These are phyloP conservation scores for Penicillium riverlandense DNA, from an alignment of 495 filamentous ascomycete genomes.

Conservation along the genomic window DNA sequence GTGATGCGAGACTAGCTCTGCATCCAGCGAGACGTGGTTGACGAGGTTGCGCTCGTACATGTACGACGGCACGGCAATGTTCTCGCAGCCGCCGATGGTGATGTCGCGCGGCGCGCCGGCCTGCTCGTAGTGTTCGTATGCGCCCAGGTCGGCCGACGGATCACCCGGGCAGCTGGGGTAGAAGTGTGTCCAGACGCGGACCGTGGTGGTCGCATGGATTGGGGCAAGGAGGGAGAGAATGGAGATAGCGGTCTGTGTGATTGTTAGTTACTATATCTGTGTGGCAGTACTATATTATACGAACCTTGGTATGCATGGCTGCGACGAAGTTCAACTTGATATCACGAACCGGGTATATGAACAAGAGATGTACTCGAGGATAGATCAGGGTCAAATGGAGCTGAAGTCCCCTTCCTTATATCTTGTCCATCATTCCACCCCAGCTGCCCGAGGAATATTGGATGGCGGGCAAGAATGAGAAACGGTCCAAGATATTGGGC, in stretches of 20 bases:
- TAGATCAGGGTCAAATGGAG: too few relatives aligned
- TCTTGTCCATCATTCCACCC: conserved; percentile 3
- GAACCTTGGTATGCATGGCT: conserved; percentile 12
- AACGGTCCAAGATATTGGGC: conserved; percentile 6
- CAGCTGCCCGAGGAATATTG: not conserved
- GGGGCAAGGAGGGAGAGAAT: conserved; percentile 21
- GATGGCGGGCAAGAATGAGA: conserved; percentile 20
- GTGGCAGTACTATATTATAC: not conserved
- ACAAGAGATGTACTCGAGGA: not conserved
- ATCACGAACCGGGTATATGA: too few relatives aligned
- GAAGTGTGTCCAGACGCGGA: conserved; percentile 31
- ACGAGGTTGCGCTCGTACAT: conserved; percentile 19
- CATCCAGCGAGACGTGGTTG: conserved; percentile 25
- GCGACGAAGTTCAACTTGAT: not conserved
- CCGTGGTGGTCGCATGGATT: conserved; percentile 17
- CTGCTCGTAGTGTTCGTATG: conserved; percentile 22
- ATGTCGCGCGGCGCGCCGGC: conserved; percentile 18
- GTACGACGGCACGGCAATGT: conserved; percentile 22
- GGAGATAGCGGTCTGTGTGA: not conserved
- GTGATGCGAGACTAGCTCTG: conserved; percentile 11
- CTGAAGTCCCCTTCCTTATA: too few relatives aligned
- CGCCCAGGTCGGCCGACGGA: conserved; percentile 13
- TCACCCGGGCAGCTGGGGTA: conserved; percentile 27
- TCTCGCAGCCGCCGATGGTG: conserved; percentile 18
- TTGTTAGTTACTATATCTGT: not conserved